Percentiles rank a stretch among this genome's conserved stretches.
Evolutionary conservation across 345 rosid genomes (phyloP).

Genomic region (Melaleuca quinquenervia): DNA sequence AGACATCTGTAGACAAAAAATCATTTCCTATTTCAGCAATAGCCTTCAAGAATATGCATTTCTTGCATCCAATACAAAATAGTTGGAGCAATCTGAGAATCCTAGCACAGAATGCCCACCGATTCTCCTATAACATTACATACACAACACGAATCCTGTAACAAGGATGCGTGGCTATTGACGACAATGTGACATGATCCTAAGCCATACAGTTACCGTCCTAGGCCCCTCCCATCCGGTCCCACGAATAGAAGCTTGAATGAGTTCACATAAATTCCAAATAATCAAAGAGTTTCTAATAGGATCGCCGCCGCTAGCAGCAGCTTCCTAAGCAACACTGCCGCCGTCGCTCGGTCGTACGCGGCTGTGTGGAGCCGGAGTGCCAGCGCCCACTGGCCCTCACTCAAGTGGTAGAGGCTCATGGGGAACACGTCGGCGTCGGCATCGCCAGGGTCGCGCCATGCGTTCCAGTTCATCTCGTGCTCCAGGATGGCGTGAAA

Average conservation of each 20-base stretch:
- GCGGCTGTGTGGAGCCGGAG: conserved; percentile 56
- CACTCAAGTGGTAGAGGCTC: conserved; percentile 39
- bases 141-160: not conserved
- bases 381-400: conserved; percentile 26
- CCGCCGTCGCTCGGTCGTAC: conserved; percentile 72
- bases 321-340: conserved; percentile 40
- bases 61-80: too few relatives aligned
- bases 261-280: too few relatives aligned
- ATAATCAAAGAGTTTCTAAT: too few relatives aligned
- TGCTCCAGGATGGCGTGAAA: conserved; percentile 52
- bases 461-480: conserved; percentile 55
- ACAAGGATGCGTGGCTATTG: not conserved
- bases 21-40: not conserved
- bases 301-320: conserved; percentile 14
- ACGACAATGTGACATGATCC: not conserved
- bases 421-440: conserved; percentile 30
- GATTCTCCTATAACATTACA: not conserved
- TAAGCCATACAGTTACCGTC: not conserved
- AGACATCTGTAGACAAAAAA: not conserved
- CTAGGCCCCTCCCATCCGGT: not conserved
- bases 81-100: too few relatives aligned
- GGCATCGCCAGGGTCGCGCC: conserved; percentile 18
- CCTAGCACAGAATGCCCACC: not conserved
- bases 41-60: too few relatives aligned
- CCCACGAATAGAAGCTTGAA: too few relatives aligned